Conservation (phyloP, 257 asterid genomes). For the Pogostemon cablin region DNA sequence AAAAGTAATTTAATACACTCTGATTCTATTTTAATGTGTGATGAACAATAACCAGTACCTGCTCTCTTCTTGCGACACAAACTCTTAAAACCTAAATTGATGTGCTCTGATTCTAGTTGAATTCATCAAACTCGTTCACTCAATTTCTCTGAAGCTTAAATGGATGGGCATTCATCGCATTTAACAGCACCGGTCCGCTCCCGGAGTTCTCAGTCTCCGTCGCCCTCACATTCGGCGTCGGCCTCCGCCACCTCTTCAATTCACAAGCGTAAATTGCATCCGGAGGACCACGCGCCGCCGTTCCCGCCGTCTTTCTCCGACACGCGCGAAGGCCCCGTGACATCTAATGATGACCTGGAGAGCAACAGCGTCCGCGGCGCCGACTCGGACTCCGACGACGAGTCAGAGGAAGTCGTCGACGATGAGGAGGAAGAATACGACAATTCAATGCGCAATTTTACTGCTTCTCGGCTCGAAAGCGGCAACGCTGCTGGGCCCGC, state of each 20-base stretch:
- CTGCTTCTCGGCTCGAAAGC: slow-evolving; percentile 81
- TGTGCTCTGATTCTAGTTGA: not conserved
- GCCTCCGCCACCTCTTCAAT: slow-evolving; percentile 96
- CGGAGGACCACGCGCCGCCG: slow-evolving; percentile 88
- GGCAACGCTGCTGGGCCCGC: slow-evolving; percentile 36
- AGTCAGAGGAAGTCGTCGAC: slow-evolving; percentile 83
- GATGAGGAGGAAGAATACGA: slow-evolving; percentile 88
- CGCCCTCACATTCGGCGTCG: slow-evolving; percentile 98
- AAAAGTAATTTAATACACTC: no score
- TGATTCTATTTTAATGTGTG: no score
- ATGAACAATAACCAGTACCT: not conserved
- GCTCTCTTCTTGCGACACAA: not conserved
- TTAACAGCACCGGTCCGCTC: slow-evolving; percentile 86
- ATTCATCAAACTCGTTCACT: not conserved
- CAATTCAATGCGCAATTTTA: slow-evolving; percentile 85
- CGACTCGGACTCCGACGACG: slow-evolving; percentile 92
- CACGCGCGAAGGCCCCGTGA: slow-evolving; percentile 90
- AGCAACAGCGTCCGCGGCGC: slow-evolving; percentile 96
- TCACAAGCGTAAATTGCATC: slow-evolving; percentile 76
- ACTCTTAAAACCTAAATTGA: not conserved
- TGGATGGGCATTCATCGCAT: slow-evolving; percentile 54
- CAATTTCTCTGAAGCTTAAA: slow-evolving; percentile 11
- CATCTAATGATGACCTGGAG: slow-evolving; percentile 94
- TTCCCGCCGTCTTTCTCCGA: slow-evolving; percentile 86
- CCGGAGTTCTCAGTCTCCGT: slow-evolving; percentile 90